A percentile compares a stretch with the other conserved stretches of the same genome.
These are phyloP conservation scores for Ophiostoma piceae DNA, from an alignment of 2,329 filamentous ascomycete genomes.

Conservation along the genomic window DNA sequence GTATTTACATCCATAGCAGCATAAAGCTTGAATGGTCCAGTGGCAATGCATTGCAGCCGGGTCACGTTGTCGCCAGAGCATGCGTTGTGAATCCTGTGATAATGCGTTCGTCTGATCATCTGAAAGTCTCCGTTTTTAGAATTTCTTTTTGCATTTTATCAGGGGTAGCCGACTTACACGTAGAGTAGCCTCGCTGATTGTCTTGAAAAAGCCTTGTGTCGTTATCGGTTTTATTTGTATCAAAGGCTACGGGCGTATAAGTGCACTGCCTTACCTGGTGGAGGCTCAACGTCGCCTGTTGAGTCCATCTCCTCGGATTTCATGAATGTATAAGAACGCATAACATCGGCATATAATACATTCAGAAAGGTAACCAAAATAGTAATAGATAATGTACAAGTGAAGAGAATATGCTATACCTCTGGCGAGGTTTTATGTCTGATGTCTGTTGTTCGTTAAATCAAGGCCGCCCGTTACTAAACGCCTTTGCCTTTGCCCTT, in stretches of 20 bases:
- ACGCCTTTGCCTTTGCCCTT: conserved; percentile 7
- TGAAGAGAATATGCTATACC: neutral
- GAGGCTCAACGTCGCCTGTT: neutral
- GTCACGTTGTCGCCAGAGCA: neutral
- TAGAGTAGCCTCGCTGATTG: no score
- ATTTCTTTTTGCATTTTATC: neutral
- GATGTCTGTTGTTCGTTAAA: neutral
- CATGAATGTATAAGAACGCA: no score
- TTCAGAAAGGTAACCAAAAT: neutral
- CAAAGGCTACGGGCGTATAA: no score
- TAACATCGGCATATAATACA: neutral
- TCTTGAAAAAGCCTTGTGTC: no score
- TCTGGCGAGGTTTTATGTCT: conserved; percentile 4
- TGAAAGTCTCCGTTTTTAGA: neutral
- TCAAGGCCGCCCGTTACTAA: neutral
- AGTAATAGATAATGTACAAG: neutral
- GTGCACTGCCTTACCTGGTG: no score
- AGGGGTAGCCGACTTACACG: neutral
- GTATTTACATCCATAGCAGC: neutral
- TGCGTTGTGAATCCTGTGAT: neutral
- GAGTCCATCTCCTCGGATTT: neutral
- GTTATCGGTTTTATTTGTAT: no score
- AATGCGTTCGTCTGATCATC: neutral
- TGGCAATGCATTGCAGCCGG: neutral
- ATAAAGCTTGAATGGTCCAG: neutral